Percentiles rank a stretch among this genome's conserved stretches.
Evolutionary conservation across 208 protist species (phyloP).

Genomic region (Wallacemonas collosoma): DNA sequence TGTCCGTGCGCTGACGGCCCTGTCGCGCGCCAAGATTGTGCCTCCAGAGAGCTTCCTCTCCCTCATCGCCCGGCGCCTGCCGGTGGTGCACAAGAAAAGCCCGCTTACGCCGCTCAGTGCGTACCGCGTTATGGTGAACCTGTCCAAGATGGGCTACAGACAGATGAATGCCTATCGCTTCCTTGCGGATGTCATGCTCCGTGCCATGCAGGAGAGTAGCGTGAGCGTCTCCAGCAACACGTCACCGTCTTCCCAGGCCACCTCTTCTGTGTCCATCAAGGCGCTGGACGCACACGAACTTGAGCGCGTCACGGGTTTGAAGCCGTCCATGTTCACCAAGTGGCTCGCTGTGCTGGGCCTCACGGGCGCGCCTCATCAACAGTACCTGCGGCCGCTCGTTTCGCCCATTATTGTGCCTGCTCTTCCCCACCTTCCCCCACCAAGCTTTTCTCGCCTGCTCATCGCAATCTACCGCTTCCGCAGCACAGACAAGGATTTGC

Average conservation of each 20-base stretch:
- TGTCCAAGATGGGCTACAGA: conserved; percentile 66
- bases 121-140: conserved; percentile 70
- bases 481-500: conserved; percentile 45
- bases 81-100: conserved; percentile 59
- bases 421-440: conserved; percentile 58
- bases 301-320: conserved; percentile 43
- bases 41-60: conserved; percentile 64
- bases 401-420: conserved; percentile 53
- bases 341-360: conserved; percentile 60
- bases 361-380: conserved; percentile 70
- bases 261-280: no score
- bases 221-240: conserved; percentile 32
- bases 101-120: conserved; percentile 51
- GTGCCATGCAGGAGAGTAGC: conserved; percentile 49
- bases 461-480: conserved; percentile 45
- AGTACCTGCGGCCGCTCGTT: conserved; percentile 74
- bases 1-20: conserved; percentile 66
- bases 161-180: conserved; percentile 80
- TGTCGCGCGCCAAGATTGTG: conserved; percentile 74
- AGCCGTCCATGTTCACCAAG: conserved; percentile 70
- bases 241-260: no score
- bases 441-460: conserved; percentile 74
- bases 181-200: conserved; percentile 62
- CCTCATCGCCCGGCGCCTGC: conserved; percentile 59
- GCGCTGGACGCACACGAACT: no score